phyloP scores from a whole-genome alignment of 768 basidiomycete genomes.

The Tylopilus subfusipes region DNA sequence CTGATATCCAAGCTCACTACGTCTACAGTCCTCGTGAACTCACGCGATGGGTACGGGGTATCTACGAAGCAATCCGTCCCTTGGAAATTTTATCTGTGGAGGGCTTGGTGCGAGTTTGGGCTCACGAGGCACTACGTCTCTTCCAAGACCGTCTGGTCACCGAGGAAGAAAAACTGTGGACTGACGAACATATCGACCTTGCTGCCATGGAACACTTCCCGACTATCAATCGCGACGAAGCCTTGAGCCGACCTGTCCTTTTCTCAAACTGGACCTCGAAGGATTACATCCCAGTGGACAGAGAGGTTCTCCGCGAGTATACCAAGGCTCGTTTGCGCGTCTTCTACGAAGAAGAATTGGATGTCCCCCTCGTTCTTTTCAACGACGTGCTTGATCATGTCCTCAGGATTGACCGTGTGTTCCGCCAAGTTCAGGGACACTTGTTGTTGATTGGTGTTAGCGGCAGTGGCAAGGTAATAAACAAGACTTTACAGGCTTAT shows the following conservation, averaged over 20 bases:
- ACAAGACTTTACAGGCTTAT: background rate
- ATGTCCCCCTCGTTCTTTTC: slow-evolving; percentile 96
- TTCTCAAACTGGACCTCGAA: slow-evolving; percentile 99
- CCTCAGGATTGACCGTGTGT: slow-evolving; percentile 95
- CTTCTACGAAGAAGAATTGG: slow-evolving; percentile 99
- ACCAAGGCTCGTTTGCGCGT: slow-evolving; percentile 94
- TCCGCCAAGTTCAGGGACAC: slow-evolving; percentile 98
- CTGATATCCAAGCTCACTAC: slow-evolving; percentile 97
- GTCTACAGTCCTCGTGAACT: slow-evolving; percentile 99
- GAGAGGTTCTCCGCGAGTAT: slow-evolving; percentile 90
- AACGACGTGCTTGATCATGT: slow-evolving; percentile 99
- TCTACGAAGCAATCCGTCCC: slow-evolving; percentile 95
- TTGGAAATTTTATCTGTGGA: slow-evolving; percentile 92
- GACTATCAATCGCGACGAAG: slow-evolving; percentile 83
- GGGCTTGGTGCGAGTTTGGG: slow-evolving; percentile 95
- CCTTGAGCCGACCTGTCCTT: slow-evolving; percentile 83
- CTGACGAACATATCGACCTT: slow-evolving; percentile 85
- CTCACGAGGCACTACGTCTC: slow-evolving; percentile 92
- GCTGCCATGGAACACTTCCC: slow-evolving; percentile 90
- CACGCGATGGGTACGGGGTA: slow-evolving; percentile 94
- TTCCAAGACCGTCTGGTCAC: slow-evolving; percentile 97
- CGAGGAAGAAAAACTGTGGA: slow-evolving; percentile 92
- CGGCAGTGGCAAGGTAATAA: slow-evolving; percentile 90
- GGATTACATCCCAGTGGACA: slow-evolving; percentile 92
- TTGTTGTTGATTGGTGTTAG: slow-evolving; percentile 95